Percentiles rank a stretch among this genome's conserved stretches.
phyloP scores from a whole-genome alignment of 306 rosid species.

The Oemleria cerasiformis region DNA sequence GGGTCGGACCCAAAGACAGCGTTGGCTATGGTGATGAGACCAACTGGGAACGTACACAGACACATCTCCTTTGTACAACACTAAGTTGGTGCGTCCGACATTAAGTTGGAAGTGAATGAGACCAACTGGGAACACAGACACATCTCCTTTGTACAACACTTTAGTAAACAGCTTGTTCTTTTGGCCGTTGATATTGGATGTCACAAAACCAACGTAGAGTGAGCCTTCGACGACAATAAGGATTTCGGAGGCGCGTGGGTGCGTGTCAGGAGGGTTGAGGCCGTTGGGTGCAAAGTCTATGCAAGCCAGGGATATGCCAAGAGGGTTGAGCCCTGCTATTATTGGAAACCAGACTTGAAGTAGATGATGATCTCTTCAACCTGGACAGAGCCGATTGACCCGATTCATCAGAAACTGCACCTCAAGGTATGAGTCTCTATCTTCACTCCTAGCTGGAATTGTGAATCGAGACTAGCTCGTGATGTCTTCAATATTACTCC shows the following conservation, averaged over 20 bases:
- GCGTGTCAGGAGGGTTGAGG: conserved; percentile 13
- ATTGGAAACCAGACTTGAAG: too few species aligned
- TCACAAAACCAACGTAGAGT: conserved; percentile 16
- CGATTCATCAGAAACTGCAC: too few species aligned
- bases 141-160: conserved; percentile 2
- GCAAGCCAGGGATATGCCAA: conserved; percentile 8
- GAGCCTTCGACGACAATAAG: neutral
- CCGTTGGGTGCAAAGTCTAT: conserved; percentile 1
- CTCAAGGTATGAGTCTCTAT: too few species aligned
- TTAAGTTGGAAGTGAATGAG: conserved; percentile 16
- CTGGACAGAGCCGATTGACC: too few species aligned
- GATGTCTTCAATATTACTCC: too few species aligned
- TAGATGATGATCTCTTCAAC: too few species aligned
- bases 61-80: too few species aligned
- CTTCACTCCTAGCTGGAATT: too few species aligned
- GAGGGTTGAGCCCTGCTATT: conserved; percentile 4
- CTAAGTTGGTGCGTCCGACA: neutral
- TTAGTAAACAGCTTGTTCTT: neutral
- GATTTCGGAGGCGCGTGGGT: neutral
- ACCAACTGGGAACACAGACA: conserved; percentile 10
- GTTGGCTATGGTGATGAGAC: conserved; percentile 16
- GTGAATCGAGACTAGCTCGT: too few species aligned
- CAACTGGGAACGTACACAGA: too few species aligned
- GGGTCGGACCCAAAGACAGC: neutral
- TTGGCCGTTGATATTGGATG: neutral